A percentile compares a stretch with the other conserved stretches of the same genome.
Conservation (phyloP, 2,329 filamentous ascomycete species). For the Stachybotrys elegans region DNA sequence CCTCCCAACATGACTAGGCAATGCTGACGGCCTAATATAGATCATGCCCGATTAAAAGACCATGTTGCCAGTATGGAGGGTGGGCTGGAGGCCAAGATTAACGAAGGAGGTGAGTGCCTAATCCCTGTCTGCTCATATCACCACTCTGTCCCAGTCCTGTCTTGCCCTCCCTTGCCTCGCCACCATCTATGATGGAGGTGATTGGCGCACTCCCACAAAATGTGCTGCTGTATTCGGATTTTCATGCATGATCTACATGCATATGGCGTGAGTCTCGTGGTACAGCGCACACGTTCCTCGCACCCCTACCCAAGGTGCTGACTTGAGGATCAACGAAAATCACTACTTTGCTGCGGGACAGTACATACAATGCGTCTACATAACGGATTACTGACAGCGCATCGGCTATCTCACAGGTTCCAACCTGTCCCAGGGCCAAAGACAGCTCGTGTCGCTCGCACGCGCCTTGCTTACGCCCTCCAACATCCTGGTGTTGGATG, state of each 20-base stretch:
- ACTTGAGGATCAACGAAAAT: too few species aligned
- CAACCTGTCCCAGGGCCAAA: constrained; percentile 91
- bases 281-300: constrained; percentile 10
- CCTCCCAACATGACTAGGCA: too few species aligned
- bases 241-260: constrained; percentile 30
- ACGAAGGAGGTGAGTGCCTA: constrained; percentile 78
- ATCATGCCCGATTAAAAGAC: constrained; percentile 90
- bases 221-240: constrained; percentile 7
- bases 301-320: too few species aligned
- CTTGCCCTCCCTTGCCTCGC: constrained; percentile 2
- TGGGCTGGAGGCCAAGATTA: constrained; percentile 81
- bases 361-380: too few species aligned
- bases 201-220: too few species aligned
- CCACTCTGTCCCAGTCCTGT: constrained; percentile 18
- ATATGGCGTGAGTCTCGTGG: constrained; percentile 26
- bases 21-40: too few species aligned
- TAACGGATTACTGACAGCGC: constrained; percentile 10
- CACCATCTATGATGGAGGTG: too few species aligned
- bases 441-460: constrained; percentile 88
- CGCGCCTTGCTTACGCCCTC: constrained; percentile 91
- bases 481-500: constrained; percentile 94
- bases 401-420: constrained; percentile 54
- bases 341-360: too few species aligned
- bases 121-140: constrained; percentile 15
- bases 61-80: constrained; percentile 83